Evolutionary conservation across 2,329 filamentous ascomycete species (phyloP).

Genomic region (Polytolypa hystricis): DNA sequence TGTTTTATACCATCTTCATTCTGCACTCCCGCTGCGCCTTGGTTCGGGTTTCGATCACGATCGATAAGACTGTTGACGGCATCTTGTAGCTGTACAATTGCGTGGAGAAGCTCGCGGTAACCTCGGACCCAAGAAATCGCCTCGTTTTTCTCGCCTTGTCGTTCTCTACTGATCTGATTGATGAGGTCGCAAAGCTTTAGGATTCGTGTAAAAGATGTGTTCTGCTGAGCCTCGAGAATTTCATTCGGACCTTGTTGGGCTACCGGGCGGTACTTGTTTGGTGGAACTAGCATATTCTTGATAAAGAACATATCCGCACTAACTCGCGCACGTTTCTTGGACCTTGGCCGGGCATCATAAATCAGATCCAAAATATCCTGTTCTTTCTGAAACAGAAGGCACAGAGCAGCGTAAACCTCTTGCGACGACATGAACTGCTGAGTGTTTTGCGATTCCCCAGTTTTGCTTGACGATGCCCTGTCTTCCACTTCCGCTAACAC

Average conservation of each 20-base stretch:
- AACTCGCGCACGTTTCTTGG: constrained; percentile 47
- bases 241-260: constrained; percentile 68
- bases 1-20: constrained; percentile 96
- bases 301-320: constrained; percentile 91
- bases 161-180: constrained; percentile 60
- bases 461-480: constrained; percentile 23
- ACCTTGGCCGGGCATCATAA: constrained; percentile 63
- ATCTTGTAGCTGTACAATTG: constrained; percentile 77
- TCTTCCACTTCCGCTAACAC: constrained; percentile 24
- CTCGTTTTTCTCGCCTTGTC: constrained; percentile 40
- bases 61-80: constrained; percentile 89
- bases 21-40: constrained; percentile 63
- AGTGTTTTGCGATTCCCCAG: constrained; percentile 27
- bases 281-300: constrained; percentile 73
- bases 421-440: constrained; percentile 73
- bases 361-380: constrained; percentile 72
- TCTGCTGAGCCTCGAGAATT: constrained; percentile 80
- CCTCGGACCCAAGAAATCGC: constrained; percentile 43
- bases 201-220: constrained; percentile 76
- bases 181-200: constrained; percentile 64
- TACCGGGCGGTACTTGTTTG: constrained; percentile 83
- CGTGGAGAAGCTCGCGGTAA: constrained; percentile 67
- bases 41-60: constrained; percentile 70
- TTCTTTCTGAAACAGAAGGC: constrained; percentile 75
- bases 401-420: constrained; percentile 70